phyloP scores from a whole-genome alignment of 495 filamentous ascomycete genomes.

The Penicillium taxi region DNA sequence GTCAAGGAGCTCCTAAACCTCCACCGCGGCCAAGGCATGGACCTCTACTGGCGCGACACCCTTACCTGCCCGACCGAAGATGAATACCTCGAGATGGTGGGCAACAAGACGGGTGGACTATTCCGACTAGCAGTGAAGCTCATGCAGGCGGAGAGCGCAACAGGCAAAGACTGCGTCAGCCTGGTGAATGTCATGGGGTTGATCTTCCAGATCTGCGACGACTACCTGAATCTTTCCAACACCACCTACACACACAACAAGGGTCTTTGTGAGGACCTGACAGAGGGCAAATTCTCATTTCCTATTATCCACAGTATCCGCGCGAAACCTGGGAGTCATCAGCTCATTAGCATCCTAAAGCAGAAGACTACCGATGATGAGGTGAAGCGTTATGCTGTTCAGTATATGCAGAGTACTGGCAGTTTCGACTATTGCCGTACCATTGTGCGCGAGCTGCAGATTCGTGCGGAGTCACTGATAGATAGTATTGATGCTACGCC shows the following conservation, averaged over 20 bases:
- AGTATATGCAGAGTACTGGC: constrained; percentile 81
- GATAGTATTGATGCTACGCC: constrained; percentile 55
- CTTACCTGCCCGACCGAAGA: constrained; percentile 89
- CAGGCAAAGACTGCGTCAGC: constrained; percentile 60
- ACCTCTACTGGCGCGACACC: constrained; percentile 94
- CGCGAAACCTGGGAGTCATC: constrained; percentile 65
- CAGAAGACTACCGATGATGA: constrained; percentile 80
- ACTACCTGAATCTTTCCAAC: constrained; percentile 79
- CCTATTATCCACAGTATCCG: constrained; percentile 95
- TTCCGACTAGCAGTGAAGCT: constrained; percentile 91
- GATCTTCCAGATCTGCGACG: constrained; percentile 94
- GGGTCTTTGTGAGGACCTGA: constrained; percentile 92
- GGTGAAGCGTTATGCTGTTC: constrained; percentile 86
- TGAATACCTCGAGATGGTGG: constrained; percentile 98
- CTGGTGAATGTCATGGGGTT: constrained; percentile 87
- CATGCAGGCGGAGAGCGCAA: constrained; percentile 82
- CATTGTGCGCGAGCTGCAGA: constrained; percentile 59
- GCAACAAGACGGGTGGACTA: constrained; percentile 93
- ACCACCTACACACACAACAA: constrained; percentile 77
- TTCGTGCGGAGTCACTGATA: constrained; percentile 57
- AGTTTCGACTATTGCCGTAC: constrained; percentile 79
- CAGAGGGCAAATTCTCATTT: constrained; percentile 97
- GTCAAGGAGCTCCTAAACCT: constrained; percentile 87
- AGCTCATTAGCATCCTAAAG: constrained; percentile 84
- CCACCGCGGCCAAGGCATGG: constrained; percentile 94